Percentiles rank a stretch among this genome's conserved stretches.
Evolutionary conservation across 2,329 filamentous ascomycete genomes (phyloP).

Genomic region (Fusarium subtropicale): DNA sequence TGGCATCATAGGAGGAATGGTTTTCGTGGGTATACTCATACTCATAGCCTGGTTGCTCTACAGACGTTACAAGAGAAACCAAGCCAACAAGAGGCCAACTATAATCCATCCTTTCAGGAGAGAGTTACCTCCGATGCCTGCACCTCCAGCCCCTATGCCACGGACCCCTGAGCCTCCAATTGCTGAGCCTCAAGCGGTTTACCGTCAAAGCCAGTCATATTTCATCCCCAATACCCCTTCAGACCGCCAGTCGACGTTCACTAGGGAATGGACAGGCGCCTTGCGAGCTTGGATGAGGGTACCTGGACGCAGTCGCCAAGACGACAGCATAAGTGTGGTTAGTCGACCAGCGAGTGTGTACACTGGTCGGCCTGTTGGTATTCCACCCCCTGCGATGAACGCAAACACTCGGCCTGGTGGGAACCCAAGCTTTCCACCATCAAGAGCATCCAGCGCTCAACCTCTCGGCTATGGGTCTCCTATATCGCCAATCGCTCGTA

Average conservation of each 20-base stretch:
- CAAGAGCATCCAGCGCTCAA: not conserved
- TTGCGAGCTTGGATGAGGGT: not conserved
- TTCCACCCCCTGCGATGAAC: not conserved
- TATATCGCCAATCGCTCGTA: not conserved
- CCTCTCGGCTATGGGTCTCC: not conserved
- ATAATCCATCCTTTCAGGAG: not conserved
- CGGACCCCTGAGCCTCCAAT: not conserved
- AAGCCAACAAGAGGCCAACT: not conserved
- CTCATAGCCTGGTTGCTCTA: not conserved
- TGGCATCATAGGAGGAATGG: not conserved
- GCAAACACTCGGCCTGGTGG: not conserved
- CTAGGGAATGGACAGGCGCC: not conserved
- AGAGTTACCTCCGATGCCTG: not conserved
- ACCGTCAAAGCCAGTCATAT: not conserved
- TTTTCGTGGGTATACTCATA: not conserved
- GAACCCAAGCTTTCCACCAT: not conserved
- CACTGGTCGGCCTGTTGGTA: not conserved
- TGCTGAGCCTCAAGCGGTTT: not conserved
- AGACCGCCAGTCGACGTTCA: not conserved
- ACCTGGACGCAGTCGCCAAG: not conserved
- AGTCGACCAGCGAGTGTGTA: not conserved
- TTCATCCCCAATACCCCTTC: not conserved
- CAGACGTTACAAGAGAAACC: not conserved
- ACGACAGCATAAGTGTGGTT: not conserved
- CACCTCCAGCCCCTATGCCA: not conserved